Conservation (phyloP, 352 stramenopile genomes). For the Halophytophthora batemanensis region DNA sequence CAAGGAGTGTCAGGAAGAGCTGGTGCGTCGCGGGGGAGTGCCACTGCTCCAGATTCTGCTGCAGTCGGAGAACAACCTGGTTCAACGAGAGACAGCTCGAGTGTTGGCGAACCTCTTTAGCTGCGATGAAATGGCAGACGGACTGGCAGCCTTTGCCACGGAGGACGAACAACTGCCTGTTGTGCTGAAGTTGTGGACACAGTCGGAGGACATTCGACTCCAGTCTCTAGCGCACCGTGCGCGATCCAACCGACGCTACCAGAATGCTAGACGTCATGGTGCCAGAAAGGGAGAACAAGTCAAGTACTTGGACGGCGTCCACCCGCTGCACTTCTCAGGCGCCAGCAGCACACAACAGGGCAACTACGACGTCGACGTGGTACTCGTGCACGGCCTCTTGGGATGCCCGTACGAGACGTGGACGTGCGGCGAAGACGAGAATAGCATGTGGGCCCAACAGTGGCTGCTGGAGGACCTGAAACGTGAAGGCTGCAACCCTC, state of each 20-base stretch:
- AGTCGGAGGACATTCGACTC: slow-evolving; percentile 42
- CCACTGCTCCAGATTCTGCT: slow-evolving; percentile 53
- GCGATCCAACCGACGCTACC: slow-evolving; percentile 51
- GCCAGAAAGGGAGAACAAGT: slow-evolving; percentile 20
- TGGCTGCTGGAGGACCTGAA: slow-evolving; percentile 72
- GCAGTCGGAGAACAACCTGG: slow-evolving; percentile 32
- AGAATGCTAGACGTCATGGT: slow-evolving; percentile 21
- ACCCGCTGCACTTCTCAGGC: slow-evolving; percentile 59
- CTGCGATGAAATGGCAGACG: slow-evolving; percentile 41
- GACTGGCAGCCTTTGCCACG: slow-evolving; percentile 32
- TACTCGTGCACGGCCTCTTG: slow-evolving; percentile 81
- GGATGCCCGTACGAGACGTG: slow-evolving; percentile 80
- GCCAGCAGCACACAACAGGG: slow-evolving; percentile 9
- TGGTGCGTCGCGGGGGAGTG: slow-evolving; percentile 50
- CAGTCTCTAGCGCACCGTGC: slow-evolving; percentile 56
- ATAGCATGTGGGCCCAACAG: slow-evolving; percentile 55
- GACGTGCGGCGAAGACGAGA: slow-evolving; percentile 64
- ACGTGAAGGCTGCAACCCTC: slow-evolving; percentile 45
- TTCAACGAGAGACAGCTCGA: slow-evolving; percentile 58
- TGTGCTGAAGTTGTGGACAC: slow-evolving; percentile 42
- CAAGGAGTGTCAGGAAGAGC: slow-evolving; percentile 53
- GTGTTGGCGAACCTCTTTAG: slow-evolving; percentile 69
- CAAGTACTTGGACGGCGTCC: slow-evolving; percentile 68
- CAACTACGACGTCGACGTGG: slow-evolving; percentile 72
- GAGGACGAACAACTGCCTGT: slow-evolving; percentile 34